These are phyloP conservation scores for Clarireedia hainanense DNA, from an alignment of 2,329 filamentous ascomycete genomes.

Conservation along the genomic window DNA sequence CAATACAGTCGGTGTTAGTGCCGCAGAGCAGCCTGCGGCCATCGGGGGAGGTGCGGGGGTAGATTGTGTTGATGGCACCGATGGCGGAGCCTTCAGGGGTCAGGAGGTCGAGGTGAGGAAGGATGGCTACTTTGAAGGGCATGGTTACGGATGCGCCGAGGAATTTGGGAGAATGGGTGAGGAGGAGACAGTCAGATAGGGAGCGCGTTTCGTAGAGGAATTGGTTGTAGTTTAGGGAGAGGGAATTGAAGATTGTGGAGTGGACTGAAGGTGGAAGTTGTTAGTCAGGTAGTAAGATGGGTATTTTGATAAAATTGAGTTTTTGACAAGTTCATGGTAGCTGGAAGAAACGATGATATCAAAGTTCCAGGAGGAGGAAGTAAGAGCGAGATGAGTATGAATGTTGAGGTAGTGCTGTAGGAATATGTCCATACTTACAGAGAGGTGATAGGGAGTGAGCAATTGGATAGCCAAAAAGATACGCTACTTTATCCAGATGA, in stretches of 20 bases:
- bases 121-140: conserved; percentile 75
- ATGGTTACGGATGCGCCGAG: conserved; percentile 71
- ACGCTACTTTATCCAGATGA: conserved; percentile 27
- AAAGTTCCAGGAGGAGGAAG: not conserved
- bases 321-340: too few relatives aligned
- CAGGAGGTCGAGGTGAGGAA: conserved; percentile 63
- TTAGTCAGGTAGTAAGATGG: not conserved
- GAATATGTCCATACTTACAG: not conserved
- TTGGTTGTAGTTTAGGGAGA: conserved; percentile 45
- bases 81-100: conserved; percentile 66
- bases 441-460: conserved; percentile 41
- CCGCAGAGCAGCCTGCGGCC: conserved; percentile 46
- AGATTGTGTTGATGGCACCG: conserved; percentile 75
- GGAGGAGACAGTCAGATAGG: conserved; percentile 39
- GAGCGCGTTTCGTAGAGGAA: conserved; percentile 44
- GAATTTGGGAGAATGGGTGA: conserved; percentile 50
- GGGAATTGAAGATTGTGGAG: conserved; percentile 42
- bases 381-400: not conserved
- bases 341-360: not conserved
- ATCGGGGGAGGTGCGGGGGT: conserved; percentile 41
- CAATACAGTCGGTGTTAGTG: conserved; percentile 75
- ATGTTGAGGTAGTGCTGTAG: not conserved
- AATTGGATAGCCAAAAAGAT: conserved; percentile 51
- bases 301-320: not conserved
- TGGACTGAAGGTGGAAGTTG: conserved; percentile 40